These are phyloP conservation scores for Amorphotheca resinae DNA, from an alignment of 495 filamentous ascomycete species.

Conservation along the genomic window DNA sequence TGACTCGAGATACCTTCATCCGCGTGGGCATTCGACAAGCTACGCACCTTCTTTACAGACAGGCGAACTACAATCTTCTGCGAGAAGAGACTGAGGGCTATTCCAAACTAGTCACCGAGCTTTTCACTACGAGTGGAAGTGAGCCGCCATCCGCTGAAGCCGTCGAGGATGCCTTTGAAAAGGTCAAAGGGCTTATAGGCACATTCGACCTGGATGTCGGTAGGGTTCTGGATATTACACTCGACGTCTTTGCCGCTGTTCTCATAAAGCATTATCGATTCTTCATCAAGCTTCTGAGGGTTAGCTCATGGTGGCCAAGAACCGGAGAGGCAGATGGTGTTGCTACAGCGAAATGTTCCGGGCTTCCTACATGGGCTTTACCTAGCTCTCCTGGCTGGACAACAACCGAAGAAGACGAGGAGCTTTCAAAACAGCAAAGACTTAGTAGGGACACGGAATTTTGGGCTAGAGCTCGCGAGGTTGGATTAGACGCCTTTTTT, in stretches of 20 bases:
- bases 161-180: slow-evolving; percentile 53
- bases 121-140: slow-evolving; percentile 65
- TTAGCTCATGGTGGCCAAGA: slow-evolving; percentile 95
- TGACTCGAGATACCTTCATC: slow-evolving; percentile 78
- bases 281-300: slow-evolving; percentile 80
- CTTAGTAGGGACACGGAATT: slow-evolving; percentile 59
- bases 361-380: slow-evolving; percentile 70
- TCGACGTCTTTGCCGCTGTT: slow-evolving; percentile 78
- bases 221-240: slow-evolving; percentile 79
- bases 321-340: slow-evolving; percentile 23
- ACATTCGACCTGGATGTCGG: slow-evolving; percentile 92
- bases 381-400: slow-evolving; percentile 48
- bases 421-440: slow-evolving; percentile 33
- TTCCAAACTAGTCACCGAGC: slow-evolving; percentile 73
- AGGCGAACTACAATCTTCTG: slow-evolving; percentile 91
- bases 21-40: slow-evolving; percentile 74
- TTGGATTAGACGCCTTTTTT: slow-evolving; percentile 77
- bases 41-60: slow-evolving; percentile 85
- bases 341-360: slow-evolving; percentile 16
- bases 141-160: slow-evolving; percentile 48
- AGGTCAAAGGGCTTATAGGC: slow-evolving; percentile 81
- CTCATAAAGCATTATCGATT: slow-evolving; percentile 79
- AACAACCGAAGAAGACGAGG: slow-evolving; percentile 53
- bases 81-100: slow-evolving; percentile 96
- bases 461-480: slow-evolving; percentile 64